Conservation (phyloP, 1,139 yeast genomes). For the Geotrichum histeridarum region DNA sequence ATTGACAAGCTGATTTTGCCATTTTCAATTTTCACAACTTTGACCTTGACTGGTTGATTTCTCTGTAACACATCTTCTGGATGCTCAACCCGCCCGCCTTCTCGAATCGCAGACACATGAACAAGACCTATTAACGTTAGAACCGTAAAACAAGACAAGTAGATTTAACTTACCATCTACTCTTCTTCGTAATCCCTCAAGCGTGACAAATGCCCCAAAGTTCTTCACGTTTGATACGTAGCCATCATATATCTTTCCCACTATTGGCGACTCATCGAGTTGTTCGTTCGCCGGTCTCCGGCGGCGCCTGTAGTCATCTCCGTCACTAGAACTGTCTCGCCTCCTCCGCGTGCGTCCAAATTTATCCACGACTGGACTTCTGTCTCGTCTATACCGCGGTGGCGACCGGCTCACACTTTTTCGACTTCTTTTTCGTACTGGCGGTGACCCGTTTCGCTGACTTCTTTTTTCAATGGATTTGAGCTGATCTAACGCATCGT, state of each 20-base stretch:
- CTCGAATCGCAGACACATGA: constrained; percentile 66
- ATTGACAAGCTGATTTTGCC: constrained; percentile 55
- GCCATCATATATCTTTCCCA: constrained; percentile 55
- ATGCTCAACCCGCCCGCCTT: constrained; percentile 45
- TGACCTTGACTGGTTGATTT: constrained; percentile 63
- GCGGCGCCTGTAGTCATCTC: constrained; percentile 6
- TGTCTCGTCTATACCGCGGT: constrained; percentile 6
- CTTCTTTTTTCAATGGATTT: constrained; percentile 1
- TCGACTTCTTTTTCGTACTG: constrained; percentile 1
- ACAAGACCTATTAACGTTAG: constrained; percentile 42
- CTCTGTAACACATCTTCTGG: constrained; percentile 55
- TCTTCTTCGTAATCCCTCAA: constrained; percentile 39
- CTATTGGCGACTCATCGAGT: constrained; percentile 36
- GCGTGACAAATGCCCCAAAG: constrained; percentile 74
- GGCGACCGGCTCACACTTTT: neutral
- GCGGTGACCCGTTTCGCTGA: constrained; percentile 6
- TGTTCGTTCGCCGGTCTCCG: constrained; percentile 11
- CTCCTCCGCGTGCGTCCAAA: constrained; percentile 13
- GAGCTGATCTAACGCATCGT: constrained; percentile 14
- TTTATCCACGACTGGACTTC: constrained; percentile 14
- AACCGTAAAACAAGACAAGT: neutral
- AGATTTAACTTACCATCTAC: constrained; percentile 44
- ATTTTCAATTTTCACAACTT: constrained; percentile 49
- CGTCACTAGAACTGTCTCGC: neutral
- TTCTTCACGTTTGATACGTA: constrained; percentile 52